Conservation (phyloP, 1,139 yeast genomes). For the Pichia norvegensis region DNA sequence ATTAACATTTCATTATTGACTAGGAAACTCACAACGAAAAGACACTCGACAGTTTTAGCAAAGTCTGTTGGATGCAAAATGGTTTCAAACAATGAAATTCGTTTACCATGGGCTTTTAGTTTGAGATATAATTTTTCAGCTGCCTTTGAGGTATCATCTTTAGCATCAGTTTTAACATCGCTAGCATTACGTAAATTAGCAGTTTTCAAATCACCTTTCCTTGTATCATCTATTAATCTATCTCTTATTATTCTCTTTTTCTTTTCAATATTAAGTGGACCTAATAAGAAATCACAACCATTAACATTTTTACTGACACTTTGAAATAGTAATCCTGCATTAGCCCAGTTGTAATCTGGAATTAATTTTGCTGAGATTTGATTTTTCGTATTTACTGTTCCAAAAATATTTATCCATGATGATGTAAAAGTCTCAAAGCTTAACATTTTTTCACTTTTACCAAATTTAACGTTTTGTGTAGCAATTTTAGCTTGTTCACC, state of each 20-base stretch:
- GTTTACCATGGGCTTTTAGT: slow-evolving; percentile 32
- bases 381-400: slow-evolving; percentile 12
- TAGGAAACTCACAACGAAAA: slow-evolving; percentile 75
- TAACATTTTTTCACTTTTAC: slow-evolving; percentile 43
- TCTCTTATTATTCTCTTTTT: slow-evolving; percentile 34
- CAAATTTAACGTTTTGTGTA: slow-evolving; percentile 51
- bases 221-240: slow-evolving; percentile 38
- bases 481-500: slow-evolving; percentile 44
- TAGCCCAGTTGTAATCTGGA: slow-evolving; percentile 44
- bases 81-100: slow-evolving; percentile 55
- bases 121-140: slow-evolving; percentile 42
- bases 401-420: slow-evolving; percentile 32
- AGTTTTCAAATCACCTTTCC: slow-evolving; percentile 35
- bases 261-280: slow-evolving; percentile 63
- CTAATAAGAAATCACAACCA: slow-evolving; percentile 55
- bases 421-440: slow-evolving; percentile 40
- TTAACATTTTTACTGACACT: slow-evolving; percentile 42
- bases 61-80: slow-evolving; percentile 71
- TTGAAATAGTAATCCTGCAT: slow-evolving; percentile 49
- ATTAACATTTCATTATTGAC: slow-evolving; percentile 63
- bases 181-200: slow-evolving; percentile 48
- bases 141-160: slow-evolving; percentile 53
- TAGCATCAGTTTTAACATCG: slow-evolving; percentile 42
- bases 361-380: background rate
- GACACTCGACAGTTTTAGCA: slow-evolving; percentile 72